Percentiles rank a stretch among this genome's conserved stretches.
These are phyloP conservation scores for Mycosphaerelloides madeirae DNA, from an alignment of 2,329 filamentous ascomycete species.

Conservation along the genomic window DNA sequence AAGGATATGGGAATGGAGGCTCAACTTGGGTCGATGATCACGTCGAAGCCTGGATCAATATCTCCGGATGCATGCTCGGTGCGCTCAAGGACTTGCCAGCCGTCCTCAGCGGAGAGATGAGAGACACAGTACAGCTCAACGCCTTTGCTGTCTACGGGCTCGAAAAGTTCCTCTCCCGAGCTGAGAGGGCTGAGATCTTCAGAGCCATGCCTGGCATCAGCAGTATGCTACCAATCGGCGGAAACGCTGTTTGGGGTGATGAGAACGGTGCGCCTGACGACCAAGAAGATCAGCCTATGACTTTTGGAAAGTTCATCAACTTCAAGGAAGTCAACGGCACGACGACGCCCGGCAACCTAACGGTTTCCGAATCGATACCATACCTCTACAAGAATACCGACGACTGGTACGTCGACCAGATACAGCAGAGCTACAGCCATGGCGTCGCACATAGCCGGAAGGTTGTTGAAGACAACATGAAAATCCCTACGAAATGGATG, in stretches of 20 bases:
- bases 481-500: slow-evolving; percentile 70
- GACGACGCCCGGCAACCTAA: slow-evolving; percentile 62
- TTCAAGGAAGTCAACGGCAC: slow-evolving; percentile 68
- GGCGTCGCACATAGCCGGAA: slow-evolving; percentile 75
- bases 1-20: slow-evolving; percentile 73
- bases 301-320: slow-evolving; percentile 77
- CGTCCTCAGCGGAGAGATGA: slow-evolving; percentile 93
- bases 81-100: slow-evolving; percentile 87
- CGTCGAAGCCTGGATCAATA: slow-evolving; percentile 95
- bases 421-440: slow-evolving; percentile 74
- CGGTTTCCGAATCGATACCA: slow-evolving; percentile 67
- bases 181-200: slow-evolving; percentile 90
- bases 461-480: slow-evolving; percentile 66
- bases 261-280: slow-evolving; percentile 85
- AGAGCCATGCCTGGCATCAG: slow-evolving; percentile 95
- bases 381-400: slow-evolving; percentile 77
- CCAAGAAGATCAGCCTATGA: slow-evolving; percentile 63
- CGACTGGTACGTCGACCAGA: slow-evolving; percentile 74
- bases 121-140: slow-evolving; percentile 93
- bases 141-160: slow-evolving; percentile 94
- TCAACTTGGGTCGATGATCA: slow-evolving; percentile 84
- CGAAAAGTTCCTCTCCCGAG: slow-evolving; percentile 87
- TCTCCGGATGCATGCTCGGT: slow-evolving; percentile 95
- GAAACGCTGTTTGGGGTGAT: slow-evolving; percentile 93
- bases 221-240: slow-evolving; percentile 93